These are phyloP conservation scores for Hanseniaspora singularis DNA, from an alignment of 805 yeast genomes.

Conservation along the genomic window DNA sequence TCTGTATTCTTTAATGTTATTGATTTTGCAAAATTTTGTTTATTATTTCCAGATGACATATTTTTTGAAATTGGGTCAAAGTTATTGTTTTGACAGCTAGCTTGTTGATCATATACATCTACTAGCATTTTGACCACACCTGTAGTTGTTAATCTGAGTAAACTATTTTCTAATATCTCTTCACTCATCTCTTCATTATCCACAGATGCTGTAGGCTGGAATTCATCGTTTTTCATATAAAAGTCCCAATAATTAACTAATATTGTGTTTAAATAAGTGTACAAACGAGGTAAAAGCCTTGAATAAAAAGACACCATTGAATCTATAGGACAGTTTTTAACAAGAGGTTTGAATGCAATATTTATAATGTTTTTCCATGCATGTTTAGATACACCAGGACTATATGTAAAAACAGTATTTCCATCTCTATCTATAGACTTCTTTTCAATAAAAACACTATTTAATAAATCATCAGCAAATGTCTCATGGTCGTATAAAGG, in stretches of 20 bases:
- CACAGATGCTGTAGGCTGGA: constrained; percentile 38
- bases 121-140: constrained; percentile 77
- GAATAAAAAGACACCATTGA: constrained; percentile 58
- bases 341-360: constrained; percentile 71
- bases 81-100: constrained; percentile 27
- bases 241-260: constrained; percentile 62
- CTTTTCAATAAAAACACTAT: constrained; percentile 56
- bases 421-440: constrained; percentile 40
- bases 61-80: constrained; percentile 20
- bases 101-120: constrained; percentile 74
- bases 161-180: constrained; percentile 96
- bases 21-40: constrained; percentile 54
- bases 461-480: constrained; percentile 65
- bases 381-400: constrained; percentile 78
- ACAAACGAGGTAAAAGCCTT: constrained; percentile 65
- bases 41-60: constrained; percentile 32
- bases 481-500: constrained; percentile 78
- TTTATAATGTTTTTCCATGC: constrained; percentile 97
- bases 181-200: constrained; percentile 82
- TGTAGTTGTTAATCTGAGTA: constrained; percentile 83
- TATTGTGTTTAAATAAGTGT: constrained; percentile 61
- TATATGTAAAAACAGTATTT: constrained; percentile 12
- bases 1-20: constrained; percentile 52
- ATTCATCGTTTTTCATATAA: constrained; percentile 31
- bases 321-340: constrained; percentile 75